Percentiles rank a stretch among this genome's conserved stretches.
phyloP scores from a whole-genome alignment of 2,329 filamentous ascomycete species.

The Fusarium palustre region DNA sequence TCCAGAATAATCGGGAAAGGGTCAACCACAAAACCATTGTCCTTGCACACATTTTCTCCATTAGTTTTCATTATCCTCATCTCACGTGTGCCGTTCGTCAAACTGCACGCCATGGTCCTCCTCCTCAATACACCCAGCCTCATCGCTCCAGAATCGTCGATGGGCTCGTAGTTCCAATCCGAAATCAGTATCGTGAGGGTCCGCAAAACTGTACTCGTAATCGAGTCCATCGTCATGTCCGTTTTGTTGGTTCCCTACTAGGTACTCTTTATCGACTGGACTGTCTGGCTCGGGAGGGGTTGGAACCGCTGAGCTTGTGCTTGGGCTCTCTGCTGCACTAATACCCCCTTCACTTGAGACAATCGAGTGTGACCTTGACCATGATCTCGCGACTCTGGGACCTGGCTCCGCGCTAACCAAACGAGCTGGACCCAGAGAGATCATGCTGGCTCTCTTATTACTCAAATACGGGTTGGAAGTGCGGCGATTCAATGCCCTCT shows the following conservation, averaged over 20 bases:
- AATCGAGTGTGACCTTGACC: conserved; percentile 48
- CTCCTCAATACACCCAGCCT: conserved; percentile 54
- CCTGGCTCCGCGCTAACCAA: conserved; percentile 39
- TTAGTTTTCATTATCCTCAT: conserved; percentile 35
- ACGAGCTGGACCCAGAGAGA: conserved; percentile 40
- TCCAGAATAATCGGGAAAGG: conserved; percentile 28
- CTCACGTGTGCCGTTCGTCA: conserved; percentile 41
- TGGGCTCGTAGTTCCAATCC: conserved; percentile 53
- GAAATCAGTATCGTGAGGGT: conserved; percentile 50
- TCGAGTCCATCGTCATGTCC: conserved; percentile 44
- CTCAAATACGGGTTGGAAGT: conserved; percentile 35
- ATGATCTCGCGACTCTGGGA: conserved; percentile 33
- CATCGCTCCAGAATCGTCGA: conserved; percentile 51
- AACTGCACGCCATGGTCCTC: conserved; percentile 48
- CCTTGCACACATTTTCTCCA: conserved; percentile 22
- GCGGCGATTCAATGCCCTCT: conserved; percentile 41
- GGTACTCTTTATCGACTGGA: conserved; percentile 47
- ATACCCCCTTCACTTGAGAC: conserved; percentile 53
- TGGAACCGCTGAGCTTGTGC: conserved; percentile 51
- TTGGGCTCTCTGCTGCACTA: conserved; percentile 54
- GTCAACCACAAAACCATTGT: conserved; percentile 13
- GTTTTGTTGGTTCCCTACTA: conserved; percentile 39
- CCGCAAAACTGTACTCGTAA: conserved; percentile 49
- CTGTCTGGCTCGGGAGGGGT: conserved; percentile 55
- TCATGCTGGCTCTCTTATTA: conserved; percentile 41